A percentile compares a stretch with the other conserved stretches of the same genome.
Conservation (phyloP, 768 basidiomycete genomes). For the Gautieria morchelliformis region DNA sequence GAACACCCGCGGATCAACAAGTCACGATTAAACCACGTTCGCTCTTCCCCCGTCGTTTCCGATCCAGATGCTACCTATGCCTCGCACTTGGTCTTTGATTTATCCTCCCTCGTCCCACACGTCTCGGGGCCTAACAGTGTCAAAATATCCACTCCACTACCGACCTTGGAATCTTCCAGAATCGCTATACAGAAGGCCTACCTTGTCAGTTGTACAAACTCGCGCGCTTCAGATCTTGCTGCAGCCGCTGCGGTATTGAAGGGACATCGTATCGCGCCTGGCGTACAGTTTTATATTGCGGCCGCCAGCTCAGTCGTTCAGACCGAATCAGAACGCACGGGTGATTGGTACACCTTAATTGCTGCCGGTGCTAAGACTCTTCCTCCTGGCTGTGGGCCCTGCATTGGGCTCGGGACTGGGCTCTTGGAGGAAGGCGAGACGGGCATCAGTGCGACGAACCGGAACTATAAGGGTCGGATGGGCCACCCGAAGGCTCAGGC, state of each 20-base stretch:
- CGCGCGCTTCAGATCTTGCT: slow-evolving; percentile 88
- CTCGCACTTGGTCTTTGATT: slow-evolving; percentile 82
- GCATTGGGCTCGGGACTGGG: slow-evolving; percentile 92
- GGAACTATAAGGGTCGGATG: slow-evolving; percentile 99
- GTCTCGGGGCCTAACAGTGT: slow-evolving; percentile 98
- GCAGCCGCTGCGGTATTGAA: slow-evolving; percentile 86
- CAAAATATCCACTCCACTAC: slow-evolving; percentile 90
- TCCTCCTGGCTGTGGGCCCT: slow-evolving; percentile 95
- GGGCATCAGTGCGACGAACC: slow-evolving; percentile 95
- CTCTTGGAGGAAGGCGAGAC: slow-evolving; percentile 89
- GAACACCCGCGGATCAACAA: slow-evolving; percentile 83
- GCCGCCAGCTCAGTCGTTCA: slow-evolving; percentile 92
- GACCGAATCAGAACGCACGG: slow-evolving; percentile 72
- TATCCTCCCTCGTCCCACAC: slow-evolving; percentile 89
- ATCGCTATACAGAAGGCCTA: slow-evolving; percentile 95
- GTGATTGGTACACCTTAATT: slow-evolving; percentile 83
- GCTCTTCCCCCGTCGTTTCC: slow-evolving; percentile 39
- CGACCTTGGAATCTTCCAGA: slow-evolving; percentile 59
- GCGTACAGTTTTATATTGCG: slow-evolving; percentile 96
- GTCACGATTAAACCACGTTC: slow-evolving; percentile 56
- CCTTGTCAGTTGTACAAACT: slow-evolving; percentile 97
- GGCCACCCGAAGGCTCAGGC: slow-evolving; percentile 91
- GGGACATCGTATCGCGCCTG: slow-evolving; percentile 70
- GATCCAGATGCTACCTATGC: slow-evolving; percentile 77
- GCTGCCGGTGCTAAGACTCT: slow-evolving; percentile 87